phyloP scores from a whole-genome alignment of 1,139 yeast species.

The Debaryomyces udenii region DNA sequence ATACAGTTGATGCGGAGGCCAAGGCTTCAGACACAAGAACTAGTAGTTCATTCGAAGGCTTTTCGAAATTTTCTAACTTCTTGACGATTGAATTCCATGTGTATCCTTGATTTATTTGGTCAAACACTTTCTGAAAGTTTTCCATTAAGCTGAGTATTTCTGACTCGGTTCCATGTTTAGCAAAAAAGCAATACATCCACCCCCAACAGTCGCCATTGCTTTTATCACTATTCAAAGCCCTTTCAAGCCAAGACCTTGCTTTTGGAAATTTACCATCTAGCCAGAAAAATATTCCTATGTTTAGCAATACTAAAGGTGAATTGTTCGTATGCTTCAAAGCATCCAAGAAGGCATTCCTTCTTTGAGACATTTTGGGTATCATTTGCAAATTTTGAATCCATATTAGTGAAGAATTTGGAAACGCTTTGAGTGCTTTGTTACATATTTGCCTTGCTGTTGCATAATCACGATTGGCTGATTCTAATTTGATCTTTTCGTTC shows the following conservation, averaged over 20 bases:
- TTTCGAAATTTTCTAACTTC: slow-evolving; percentile 42
- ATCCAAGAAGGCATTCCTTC: slow-evolving; percentile 68
- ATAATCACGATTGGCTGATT: slow-evolving; percentile 50
- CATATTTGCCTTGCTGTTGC: slow-evolving; percentile 59
- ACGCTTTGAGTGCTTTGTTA: slow-evolving; percentile 59
- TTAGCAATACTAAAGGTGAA: slow-evolving; percentile 57
- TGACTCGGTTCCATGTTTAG: slow-evolving; percentile 25
- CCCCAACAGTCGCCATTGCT: slow-evolving; percentile 79
- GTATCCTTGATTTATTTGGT: slow-evolving; percentile 61
- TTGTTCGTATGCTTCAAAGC: slow-evolving; percentile 72
- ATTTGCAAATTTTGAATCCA: slow-evolving; percentile 65
- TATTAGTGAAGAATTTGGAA: slow-evolving; percentile 60
- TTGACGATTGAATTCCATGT: slow-evolving; percentile 58
- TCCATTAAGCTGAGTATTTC: slow-evolving; percentile 21
- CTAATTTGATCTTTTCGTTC: slow-evolving; percentile 62
- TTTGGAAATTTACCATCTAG: slow-evolving; percentile 63
- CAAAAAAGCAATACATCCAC: slow-evolving; percentile 55
- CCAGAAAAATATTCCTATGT: slow-evolving; percentile 74
- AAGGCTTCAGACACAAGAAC: slow-evolving; percentile 24
- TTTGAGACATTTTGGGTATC: slow-evolving; percentile 55
- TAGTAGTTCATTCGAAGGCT: slow-evolving; percentile 39
- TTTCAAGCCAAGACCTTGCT: slow-evolving; percentile 76
- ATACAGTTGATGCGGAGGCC: slow-evolving; percentile 8
- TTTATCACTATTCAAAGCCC: slow-evolving; percentile 57
- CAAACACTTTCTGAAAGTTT: slow-evolving; percentile 31